Evolutionary conservation across 1,139 yeast species (phyloP), one percentile per base, ranked within the genome.

Genomic region (Suhomyces ambrosiae): DNA sequence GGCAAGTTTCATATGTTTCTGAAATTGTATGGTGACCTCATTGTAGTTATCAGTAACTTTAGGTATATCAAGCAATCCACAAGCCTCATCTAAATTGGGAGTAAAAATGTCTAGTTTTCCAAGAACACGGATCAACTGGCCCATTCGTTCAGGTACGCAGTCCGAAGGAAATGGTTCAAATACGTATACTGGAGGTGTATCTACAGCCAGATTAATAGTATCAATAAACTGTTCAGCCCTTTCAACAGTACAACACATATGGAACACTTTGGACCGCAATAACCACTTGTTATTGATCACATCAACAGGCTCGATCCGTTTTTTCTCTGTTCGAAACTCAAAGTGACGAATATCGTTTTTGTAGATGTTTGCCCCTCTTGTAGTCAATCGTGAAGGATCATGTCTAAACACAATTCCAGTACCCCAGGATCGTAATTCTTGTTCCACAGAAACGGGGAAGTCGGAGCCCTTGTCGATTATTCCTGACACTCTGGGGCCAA

Each of bases 91-190:
- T 10, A 86, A 78, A 57, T 90, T 90, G 0, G 97, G 97, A 0
- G 95, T 78, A 27, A 89, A 69, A 0, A 89, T 68, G 37, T 80
- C 79, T 2, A 86, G 70, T 8, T 63, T 48, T 10, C 68, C 62
- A 18, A 86, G 57, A 3, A 80, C 63, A 4, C 51, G 41, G 6
- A 41, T 38, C 38, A 86, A 70, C 1, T 55, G 57, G 0, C 54
- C 53, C 27, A 74, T 64, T 41, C 78, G 72, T 27, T 70, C 79
- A 1, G 77, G 70, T 0, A 58, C 58, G 53, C 96, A 87, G 16
- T 76, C 77, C 40, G 81, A 85, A 0, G 97, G 97, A 7, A 86
- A 76, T 0, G 97, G 97, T 58, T 90, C 97, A 81, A 90, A 90
- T 0, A 86, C 74, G 35, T 78, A 68, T 7, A 71, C 53, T 2